phyloP scores from a whole-genome alignment of 345 rosid species.

The Sonneratia alba region DNA sequence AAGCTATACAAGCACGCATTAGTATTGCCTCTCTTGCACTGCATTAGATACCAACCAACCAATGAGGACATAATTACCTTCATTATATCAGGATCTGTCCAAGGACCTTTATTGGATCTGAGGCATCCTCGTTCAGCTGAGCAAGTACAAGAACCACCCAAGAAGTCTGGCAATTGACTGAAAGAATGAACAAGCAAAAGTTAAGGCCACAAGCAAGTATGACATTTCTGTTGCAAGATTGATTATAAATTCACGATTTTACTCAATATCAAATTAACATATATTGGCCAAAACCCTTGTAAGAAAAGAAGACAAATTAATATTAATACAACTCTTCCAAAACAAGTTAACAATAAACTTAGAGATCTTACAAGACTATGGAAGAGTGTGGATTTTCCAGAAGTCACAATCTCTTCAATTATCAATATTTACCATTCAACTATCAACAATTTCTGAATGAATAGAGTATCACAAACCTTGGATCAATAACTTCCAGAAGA shows the following conservation, averaged over 20 bases:
- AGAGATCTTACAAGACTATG: neutral
- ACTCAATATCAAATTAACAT: neutral
- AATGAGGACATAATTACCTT: constrained; percentile 39
- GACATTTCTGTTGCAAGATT: neutral
- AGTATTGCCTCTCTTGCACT: neutral
- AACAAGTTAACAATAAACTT: neutral
- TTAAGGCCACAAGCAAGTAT: neutral
- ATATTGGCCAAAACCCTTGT: neutral
- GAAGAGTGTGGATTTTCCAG: neutral
- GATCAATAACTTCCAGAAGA: constrained; percentile 69
- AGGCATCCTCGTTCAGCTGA: constrained; percentile 79
- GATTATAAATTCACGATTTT: neutral
- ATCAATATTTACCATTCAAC: neutral
- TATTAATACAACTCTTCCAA: neutral
- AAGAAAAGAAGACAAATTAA: neutral
- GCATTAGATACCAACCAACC: neutral
- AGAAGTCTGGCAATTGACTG: constrained; percentile 94
- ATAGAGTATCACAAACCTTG: constrained; percentile 36
- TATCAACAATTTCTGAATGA: neutral
- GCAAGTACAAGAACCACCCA: constrained; percentile 92
- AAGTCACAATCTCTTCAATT: neutral
- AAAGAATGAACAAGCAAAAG: constrained; percentile 7
- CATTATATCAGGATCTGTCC: constrained; percentile 86
- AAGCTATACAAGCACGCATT: constrained; percentile 32
- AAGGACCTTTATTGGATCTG: constrained; percentile 88